These are phyloP conservation scores for Emmonsia crescens DNA, from an alignment of 2,329 filamentous ascomycete species.

Conservation along the genomic window DNA sequence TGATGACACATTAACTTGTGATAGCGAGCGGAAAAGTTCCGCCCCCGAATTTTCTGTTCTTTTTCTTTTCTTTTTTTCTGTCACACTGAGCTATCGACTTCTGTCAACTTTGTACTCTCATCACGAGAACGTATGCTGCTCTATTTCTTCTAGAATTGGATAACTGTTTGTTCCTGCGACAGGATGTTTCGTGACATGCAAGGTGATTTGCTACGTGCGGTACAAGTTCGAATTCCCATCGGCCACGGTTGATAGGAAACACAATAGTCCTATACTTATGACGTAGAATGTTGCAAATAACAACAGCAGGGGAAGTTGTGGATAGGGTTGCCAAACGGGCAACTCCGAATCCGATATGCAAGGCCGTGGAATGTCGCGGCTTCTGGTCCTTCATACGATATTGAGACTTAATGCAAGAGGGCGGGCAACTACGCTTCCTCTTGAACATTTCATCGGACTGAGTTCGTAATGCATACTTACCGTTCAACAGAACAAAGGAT, in stretches of 20 bases:
- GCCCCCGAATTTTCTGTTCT: not conserved
- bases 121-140: not conserved
- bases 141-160: not conserved
- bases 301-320: not conserved
- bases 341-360: not conserved
- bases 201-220: not conserved
- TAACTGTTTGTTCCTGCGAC: not conserved
- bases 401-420: not conserved
- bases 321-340: not conserved
- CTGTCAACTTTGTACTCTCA: not conserved
- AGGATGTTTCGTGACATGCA: not conserved
- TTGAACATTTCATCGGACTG: not conserved
- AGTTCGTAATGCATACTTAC: not conserved
- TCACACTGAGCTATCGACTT: not conserved
- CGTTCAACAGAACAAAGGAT: not conserved
- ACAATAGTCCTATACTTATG: not conserved
- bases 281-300: not conserved
- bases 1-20: not conserved
- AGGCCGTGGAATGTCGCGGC: not conserved
- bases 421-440: not conserved
- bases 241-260: not conserved
- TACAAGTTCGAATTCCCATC: not conserved
- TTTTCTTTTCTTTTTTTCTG: not conserved
- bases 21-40: not conserved
- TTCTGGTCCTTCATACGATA: not conserved